Evolutionary conservation across 192 early-diverging fungal species (phyloP), one percentile per base, ranked within the genome.

Genomic region (Coemansia sp.): DNA sequence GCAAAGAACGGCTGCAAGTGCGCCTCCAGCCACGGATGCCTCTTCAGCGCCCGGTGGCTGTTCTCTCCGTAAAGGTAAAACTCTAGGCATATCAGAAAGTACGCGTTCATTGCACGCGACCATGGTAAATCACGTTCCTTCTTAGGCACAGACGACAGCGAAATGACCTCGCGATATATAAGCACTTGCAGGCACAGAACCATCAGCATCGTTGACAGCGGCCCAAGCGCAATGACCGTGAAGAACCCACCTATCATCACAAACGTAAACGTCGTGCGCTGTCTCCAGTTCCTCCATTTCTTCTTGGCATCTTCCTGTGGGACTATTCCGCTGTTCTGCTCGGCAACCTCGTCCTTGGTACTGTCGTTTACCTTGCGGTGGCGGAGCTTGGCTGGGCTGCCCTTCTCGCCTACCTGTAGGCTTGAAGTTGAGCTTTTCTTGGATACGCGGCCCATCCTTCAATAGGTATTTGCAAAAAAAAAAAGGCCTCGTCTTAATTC

Each of bases 11-110:
- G 88, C 59, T 89, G 77, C 60, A 94, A 66, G 58, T 93, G 91
- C 13, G 91, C 91, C 61, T 95, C 93, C 34, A 95, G 90, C 74
- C 94, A 87, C 25, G 92, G 85, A 51, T 86, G 82, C 64, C 90
- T 85, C 78, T 92, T 90, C 70, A 95, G 93, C 63, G 92, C 94
- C 40, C 94, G 87, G 61, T 96, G 93, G 59, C 95, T 83, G 62
- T 91, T 92, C 78, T 95, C 93, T 31, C 96, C 96, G 68, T 98
- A 95, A 55, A 98, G 82, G 65, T 92, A 98, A 77, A 95, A 98
- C 72, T 94, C 92, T 42, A 93, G 94, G 40, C 89, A 88, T 55
- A 88, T 72, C 61, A 98, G 74, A 69, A 96, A 97, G 78, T 96
- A 97, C 85, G 92, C 96, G 73, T 94, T 94, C 86, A 96, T 84